These are phyloP conservation scores for Pachysandra terminalis DNA, from an alignment of 164 flowering plant species.

Conservation along the genomic window DNA sequence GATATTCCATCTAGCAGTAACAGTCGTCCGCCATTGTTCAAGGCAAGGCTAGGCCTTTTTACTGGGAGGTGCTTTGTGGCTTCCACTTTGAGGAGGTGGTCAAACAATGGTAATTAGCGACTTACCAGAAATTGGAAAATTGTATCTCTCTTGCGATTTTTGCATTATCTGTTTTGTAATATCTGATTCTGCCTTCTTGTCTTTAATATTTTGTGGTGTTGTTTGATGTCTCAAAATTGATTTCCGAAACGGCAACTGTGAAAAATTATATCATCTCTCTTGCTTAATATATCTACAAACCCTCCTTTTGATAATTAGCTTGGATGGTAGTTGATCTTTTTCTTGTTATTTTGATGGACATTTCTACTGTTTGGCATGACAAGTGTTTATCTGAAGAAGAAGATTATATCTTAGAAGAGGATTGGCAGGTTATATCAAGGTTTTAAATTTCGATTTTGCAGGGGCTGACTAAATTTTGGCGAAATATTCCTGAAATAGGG, in stretches of 20 bases:
- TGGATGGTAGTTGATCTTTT: too few species aligned
- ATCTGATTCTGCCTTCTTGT: background rate
- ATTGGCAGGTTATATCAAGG: too few species aligned
- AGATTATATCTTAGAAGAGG: too few species aligned
- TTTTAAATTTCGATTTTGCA: too few species aligned
- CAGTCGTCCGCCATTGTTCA: slow-evolving; percentile 25
- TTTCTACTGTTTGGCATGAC: too few species aligned
- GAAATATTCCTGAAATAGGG: too few species aligned
- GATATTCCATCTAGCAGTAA: slow-evolving; percentile 26
- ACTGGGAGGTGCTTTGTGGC: slow-evolving; percentile 44
- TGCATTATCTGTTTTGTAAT: background rate
- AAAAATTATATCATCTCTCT: too few species aligned
- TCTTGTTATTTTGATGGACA: too few species aligned
- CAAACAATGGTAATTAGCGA: slow-evolving; percentile 10
- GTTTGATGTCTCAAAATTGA: background rate
- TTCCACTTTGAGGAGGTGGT: slow-evolving; percentile 48
- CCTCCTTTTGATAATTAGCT: too few species aligned
- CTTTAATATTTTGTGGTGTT: background rate
- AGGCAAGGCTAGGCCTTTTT: slow-evolving; percentile 36
- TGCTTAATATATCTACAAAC: too few species aligned
- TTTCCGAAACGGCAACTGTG: background rate
- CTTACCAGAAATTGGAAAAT: background rate
- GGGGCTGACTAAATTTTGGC: too few species aligned
- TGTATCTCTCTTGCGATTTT: background rate
- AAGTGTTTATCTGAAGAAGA: too few species aligned